These are phyloP conservation scores for Metschnikowia gelsemii DNA, from an alignment of 805 yeast species.

Conservation along the genomic window DNA sequence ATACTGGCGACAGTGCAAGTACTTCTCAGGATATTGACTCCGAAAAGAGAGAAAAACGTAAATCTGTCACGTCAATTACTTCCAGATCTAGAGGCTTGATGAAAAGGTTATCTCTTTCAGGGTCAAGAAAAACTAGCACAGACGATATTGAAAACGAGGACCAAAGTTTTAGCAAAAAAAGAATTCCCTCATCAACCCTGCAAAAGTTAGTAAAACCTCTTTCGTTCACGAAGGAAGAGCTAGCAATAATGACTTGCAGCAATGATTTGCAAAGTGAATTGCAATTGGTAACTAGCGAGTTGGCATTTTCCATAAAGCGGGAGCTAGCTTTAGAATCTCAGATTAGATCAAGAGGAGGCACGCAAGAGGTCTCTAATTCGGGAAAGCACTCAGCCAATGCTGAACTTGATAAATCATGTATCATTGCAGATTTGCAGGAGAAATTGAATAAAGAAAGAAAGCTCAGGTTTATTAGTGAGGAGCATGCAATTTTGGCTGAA, in stretches of 20 bases:
- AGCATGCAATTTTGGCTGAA: conserved; percentile 58
- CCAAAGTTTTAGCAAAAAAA: not conserved
- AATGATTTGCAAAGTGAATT: conserved; percentile 59
- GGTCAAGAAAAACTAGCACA: conserved; percentile 6
- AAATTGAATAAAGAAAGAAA: conserved; percentile 63
- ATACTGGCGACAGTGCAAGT: conserved; percentile 3
- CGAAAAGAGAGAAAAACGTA: conserved; percentile 20
- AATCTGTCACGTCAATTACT: conserved; percentile 28
- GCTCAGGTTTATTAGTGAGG: conserved; percentile 68
- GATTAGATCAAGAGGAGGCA: conserved; percentile 22
- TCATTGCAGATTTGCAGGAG: conserved; percentile 53
- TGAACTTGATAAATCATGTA: conserved; percentile 24
- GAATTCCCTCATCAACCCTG: conserved; percentile 6
- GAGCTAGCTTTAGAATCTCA: conserved; percentile 60
- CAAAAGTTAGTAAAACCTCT: conserved; percentile 17
- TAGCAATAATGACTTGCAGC: conserved; percentile 61
- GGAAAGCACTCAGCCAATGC: not conserved
- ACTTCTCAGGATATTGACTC: conserved; percentile 6
- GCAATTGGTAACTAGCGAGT: conserved; percentile 65
- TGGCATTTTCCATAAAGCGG: conserved; percentile 68
- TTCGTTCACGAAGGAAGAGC: conserved; percentile 56
- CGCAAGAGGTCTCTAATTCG: not conserved
- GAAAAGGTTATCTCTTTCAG: conserved; percentile 32
- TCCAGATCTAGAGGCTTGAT: conserved; percentile 33
- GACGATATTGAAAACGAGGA: conserved; percentile 7